Evolutionary conservation across 805 yeast genomes (phyloP).

Genomic region (Barnettozyma botsteinii): DNA sequence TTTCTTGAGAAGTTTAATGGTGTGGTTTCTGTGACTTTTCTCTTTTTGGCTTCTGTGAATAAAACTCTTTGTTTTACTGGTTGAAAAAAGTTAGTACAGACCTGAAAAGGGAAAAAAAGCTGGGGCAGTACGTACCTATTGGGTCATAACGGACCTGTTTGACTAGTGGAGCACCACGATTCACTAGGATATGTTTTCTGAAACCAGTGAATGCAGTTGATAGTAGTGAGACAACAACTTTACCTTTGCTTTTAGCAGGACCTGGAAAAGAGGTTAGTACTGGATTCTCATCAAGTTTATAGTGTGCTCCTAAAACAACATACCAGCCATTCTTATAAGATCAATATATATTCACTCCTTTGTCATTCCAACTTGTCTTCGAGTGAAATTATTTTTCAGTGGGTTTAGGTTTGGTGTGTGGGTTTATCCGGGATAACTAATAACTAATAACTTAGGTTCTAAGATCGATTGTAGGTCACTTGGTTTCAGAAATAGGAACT

Average conservation of each 20-base stretch:
- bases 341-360: neutral
- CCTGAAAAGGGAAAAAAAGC: neutral
- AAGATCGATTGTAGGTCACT: too few species aligned
- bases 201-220: constrained; percentile 91
- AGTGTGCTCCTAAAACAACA: neutral
- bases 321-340: constrained; percentile 10
- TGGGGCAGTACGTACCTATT: constrained; percentile 30
- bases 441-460: too few species aligned
- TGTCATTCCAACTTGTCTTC: too few species aligned
- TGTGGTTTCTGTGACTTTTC: constrained; percentile 50
- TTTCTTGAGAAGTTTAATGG: constrained; percentile 44
- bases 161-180: constrained; percentile 74
- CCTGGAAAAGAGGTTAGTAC: neutral
- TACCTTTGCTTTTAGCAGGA: constrained; percentile 63
- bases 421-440: too few species aligned
- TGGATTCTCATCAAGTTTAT: neutral
- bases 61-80: constrained; percentile 84
- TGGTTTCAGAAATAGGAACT: too few species aligned
- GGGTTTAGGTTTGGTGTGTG: too few species aligned
- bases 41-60: constrained; percentile 81
- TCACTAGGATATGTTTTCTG: constrained; percentile 72
- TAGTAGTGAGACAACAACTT: constrained; percentile 76
- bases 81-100: neutral
- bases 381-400: neutral
- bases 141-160: constrained; percentile 87